Evolutionary conservation across 768 basidiomycete species (phyloP).

Genomic region (Boletellus sp.): DNA sequence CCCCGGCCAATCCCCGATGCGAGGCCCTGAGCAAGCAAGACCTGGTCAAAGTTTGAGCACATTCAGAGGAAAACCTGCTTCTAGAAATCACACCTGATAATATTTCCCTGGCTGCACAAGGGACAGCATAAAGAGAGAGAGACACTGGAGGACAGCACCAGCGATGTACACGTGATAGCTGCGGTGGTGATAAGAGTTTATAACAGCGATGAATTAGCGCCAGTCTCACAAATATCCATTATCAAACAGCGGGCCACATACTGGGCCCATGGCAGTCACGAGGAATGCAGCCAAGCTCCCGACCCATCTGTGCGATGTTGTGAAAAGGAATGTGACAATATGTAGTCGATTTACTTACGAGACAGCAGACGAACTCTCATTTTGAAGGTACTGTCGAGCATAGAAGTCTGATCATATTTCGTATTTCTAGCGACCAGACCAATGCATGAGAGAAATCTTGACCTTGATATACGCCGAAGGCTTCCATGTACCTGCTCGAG

Average conservation of each 20-base stretch:
- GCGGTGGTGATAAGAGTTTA: neutral
- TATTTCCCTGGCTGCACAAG: slow-evolving; percentile 29
- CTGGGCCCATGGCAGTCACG: slow-evolving; percentile 15
- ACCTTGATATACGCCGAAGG: slow-evolving; percentile 32
- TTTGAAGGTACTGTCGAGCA: slow-evolving; percentile 16
- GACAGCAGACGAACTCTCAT: slow-evolving; percentile 21
- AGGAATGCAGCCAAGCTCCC: slow-evolving; percentile 21
- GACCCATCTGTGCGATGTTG: slow-evolving; percentile 23
- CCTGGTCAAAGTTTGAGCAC: slow-evolving; percentile 16
- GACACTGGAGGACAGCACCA: slow-evolving; percentile 25
- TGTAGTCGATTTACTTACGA: slow-evolving; percentile 13
- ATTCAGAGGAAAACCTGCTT: neutral
- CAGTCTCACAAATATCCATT: slow-evolving; percentile 27
- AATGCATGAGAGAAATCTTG: neutral
- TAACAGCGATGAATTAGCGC: too few relatives aligned
- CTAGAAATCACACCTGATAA: neutral
- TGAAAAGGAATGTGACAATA: neutral
- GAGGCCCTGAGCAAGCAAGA: slow-evolving; percentile 46
- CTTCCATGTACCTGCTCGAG: slow-evolving; percentile 10
- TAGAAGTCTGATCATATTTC: slow-evolving; percentile 18
- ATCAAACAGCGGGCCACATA: slow-evolving; percentile 26
- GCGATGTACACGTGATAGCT: slow-evolving; percentile 19
- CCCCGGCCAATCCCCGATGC: slow-evolving; percentile 41
- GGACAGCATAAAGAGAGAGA: slow-evolving; percentile 39
- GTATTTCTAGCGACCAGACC: neutral